Conservation (phyloP, 176 grass and related monocot genomes). For the Elymus sibiricus region DNA sequence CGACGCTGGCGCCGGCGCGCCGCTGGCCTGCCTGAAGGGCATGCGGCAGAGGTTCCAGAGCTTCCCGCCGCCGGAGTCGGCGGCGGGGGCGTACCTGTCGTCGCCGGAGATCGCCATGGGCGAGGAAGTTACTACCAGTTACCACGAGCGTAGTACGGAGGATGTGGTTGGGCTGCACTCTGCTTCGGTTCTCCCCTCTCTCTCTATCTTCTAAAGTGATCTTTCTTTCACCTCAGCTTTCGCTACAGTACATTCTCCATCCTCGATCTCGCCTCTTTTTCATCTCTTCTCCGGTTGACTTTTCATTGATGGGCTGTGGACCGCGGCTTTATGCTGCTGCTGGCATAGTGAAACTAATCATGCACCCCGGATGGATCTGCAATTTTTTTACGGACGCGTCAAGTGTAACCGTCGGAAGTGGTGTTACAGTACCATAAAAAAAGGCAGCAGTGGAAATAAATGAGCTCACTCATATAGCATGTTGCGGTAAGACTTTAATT, state of each 20-base stretch:
- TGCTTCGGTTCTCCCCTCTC: background rate
- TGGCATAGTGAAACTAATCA: slow-evolving; percentile 35
- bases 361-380: slow-evolving; percentile 6
- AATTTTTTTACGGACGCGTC: background rate
- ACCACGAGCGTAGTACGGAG: background rate
- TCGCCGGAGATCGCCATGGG: slow-evolving; percentile 76
- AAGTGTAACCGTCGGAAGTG: background rate
- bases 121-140: slow-evolving; percentile 24
- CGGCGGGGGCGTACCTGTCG: slow-evolving; percentile 38
- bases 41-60: slow-evolving; percentile 94
- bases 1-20: slow-evolving; percentile 23
- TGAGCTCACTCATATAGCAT: background rate
- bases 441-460: background rate
- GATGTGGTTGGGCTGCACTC: background rate
- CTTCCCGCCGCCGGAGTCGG: slow-evolving; percentile 51
- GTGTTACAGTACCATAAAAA: background rate
- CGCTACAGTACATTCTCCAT: slow-evolving; percentile 26
- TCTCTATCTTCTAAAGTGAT: slow-evolving; percentile 25
- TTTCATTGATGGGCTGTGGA: slow-evolving; percentile 18
- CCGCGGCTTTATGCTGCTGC: slow-evolving; percentile 27
- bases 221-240: slow-evolving; percentile 32
- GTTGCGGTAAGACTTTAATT: background rate
- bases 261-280: slow-evolving; percentile 31
- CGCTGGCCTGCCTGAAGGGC: slow-evolving; percentile 69
- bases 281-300: slow-evolving; percentile 40